phyloP scores from a whole-genome alignment of 371 early-diverging fungal species.

The Caulochytrium protostelioides region DNA sequence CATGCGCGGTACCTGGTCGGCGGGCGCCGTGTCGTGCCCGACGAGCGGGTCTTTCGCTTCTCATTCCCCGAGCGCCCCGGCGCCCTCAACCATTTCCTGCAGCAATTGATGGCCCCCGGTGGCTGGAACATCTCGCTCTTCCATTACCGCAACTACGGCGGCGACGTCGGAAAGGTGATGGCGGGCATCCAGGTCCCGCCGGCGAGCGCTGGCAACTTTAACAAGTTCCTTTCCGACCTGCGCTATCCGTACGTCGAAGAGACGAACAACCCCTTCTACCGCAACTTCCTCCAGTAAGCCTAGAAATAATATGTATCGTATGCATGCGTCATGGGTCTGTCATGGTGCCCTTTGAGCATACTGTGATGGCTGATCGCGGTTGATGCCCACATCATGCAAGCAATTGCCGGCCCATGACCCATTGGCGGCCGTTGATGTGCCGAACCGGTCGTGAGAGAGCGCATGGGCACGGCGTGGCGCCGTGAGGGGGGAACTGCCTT shows the following conservation, averaged over 20 bases:
- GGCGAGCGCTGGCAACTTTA: conserved; percentile 26
- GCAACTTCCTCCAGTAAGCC: conserved; percentile 40
- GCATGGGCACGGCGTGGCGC: too few species aligned
- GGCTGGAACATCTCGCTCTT: conserved; percentile 52
- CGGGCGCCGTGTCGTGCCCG: conserved; percentile 43
- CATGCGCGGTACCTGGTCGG: conserved; percentile 84
- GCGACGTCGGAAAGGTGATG: conserved; percentile 77
- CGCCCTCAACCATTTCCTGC: conserved; percentile 61
- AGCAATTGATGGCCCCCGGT: conserved; percentile 31
- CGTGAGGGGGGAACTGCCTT: too few species aligned
- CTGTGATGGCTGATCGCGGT: too few species aligned
- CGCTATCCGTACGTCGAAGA: conserved; percentile 72
- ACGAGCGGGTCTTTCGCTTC: conserved; percentile 80
- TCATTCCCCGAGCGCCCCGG: conserved; percentile 89
- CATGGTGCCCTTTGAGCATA: too few species aligned
- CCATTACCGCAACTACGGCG: conserved; percentile 89
- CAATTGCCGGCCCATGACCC: too few species aligned
- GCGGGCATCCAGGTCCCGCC: conserved; percentile 80
- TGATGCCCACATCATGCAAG: too few species aligned
- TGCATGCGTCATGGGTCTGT: too few species aligned
- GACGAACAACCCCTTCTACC: conserved; percentile 64
- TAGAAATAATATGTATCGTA: too few species aligned
- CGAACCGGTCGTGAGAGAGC: too few species aligned
- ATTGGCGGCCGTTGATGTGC: too few species aligned
- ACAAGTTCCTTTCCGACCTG: conserved; percentile 41